Evolutionary conservation across 2,329 filamentous ascomycete genomes (phyloP).

Genomic region (Aspergillus tamarii): DNA sequence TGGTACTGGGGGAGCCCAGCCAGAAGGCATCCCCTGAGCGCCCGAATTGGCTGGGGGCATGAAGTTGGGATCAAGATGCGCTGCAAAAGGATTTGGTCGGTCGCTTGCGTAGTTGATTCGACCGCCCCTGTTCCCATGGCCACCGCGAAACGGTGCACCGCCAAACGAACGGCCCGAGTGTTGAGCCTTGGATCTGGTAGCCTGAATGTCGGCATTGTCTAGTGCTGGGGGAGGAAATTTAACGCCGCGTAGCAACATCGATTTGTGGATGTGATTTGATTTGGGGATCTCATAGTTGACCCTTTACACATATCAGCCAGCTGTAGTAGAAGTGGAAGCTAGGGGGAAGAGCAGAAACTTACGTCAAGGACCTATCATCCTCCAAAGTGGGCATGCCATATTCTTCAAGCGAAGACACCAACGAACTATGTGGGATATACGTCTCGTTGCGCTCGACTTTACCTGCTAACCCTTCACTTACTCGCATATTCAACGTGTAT

Average conservation of each 20-base stretch:
- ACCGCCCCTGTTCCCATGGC: constrained; percentile 51
- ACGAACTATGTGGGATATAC: constrained; percentile 80
- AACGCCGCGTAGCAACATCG: constrained; percentile 86
- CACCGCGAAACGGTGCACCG: constrained; percentile 63
- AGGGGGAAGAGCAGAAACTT: constrained; percentile 40
- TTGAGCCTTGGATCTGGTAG: constrained; percentile 67
- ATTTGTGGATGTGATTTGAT: constrained; percentile 77
- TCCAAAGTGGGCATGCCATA: constrained; percentile 76
- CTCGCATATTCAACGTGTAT: constrained; percentile 72
- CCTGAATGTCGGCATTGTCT: constrained; percentile 74
- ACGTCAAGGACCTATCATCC: constrained; percentile 84
- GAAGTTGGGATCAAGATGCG: constrained; percentile 51
- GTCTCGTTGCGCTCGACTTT: constrained; percentile 78
- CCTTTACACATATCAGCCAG: constrained; percentile 50
- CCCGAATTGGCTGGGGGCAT: constrained; percentile 35
- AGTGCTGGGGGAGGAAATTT: constrained; percentile 73
- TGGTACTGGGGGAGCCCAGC: constrained; percentile 37
- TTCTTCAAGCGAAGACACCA: constrained; percentile 76
- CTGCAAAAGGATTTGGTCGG: constrained; percentile 51
- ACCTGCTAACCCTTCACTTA: constrained; percentile 78
- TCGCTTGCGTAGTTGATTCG: constrained; percentile 58
- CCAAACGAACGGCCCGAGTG: constrained; percentile 71
- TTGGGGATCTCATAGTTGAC: constrained; percentile 84
- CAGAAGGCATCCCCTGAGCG: constrained; percentile 37
- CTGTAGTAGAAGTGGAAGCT: constrained; percentile 5